Percentiles rank a stretch among this genome's conserved stretches.
Evolutionary conservation across 495 filamentous ascomycete species (phyloP).

Genomic region (Aspergillus campestris): DNA sequence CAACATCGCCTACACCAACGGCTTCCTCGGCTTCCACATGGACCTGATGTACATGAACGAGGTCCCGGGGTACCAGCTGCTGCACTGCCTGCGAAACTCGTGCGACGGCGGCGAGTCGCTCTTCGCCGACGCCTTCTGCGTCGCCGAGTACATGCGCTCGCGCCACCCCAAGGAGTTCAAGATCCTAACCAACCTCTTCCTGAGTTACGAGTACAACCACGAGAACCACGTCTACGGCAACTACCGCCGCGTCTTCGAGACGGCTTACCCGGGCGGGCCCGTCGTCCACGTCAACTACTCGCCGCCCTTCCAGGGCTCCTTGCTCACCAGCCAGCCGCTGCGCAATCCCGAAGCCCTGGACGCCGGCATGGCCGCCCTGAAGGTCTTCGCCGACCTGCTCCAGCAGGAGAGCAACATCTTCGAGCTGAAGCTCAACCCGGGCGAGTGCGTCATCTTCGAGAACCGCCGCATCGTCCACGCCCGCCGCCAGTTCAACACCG

Average conservation of each 20-base stretch:
- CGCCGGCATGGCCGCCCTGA: slow-evolving; percentile 29
- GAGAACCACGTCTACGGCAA: slow-evolving; percentile 52
- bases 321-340: slow-evolving; percentile 11
- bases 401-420: slow-evolving; percentile 45
- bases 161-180: slow-evolving; percentile 16
- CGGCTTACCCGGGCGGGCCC: slow-evolving; percentile 1
- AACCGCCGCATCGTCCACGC: slow-evolving; percentile 77
- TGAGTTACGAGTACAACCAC: slow-evolving; percentile 62
- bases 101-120: slow-evolving; percentile 71
- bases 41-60: slow-evolving; percentile 82
- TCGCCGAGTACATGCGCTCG: slow-evolving; percentile 40
- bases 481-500: slow-evolving; percentile 57
- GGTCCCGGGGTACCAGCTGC: slow-evolving; percentile 70
- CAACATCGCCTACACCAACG: slow-evolving; percentile 84
- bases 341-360: background rate
- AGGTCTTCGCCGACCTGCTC: slow-evolving; percentile 22
- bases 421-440: slow-evolving; percentile 63
- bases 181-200: slow-evolving; percentile 30
- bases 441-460: slow-evolving; percentile 80
- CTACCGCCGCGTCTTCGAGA: slow-evolving; percentile 45
- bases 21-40: slow-evolving; percentile 79
- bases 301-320: slow-evolving; percentile 55
- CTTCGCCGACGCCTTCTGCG: slow-evolving; percentile 64
- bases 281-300: slow-evolving; percentile 56
- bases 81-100: slow-evolving; percentile 76